These are phyloP conservation scores for Plasmodium fragile DNA, from an alignment of 169 alveolate species.

Conservation along the genomic window DNA sequence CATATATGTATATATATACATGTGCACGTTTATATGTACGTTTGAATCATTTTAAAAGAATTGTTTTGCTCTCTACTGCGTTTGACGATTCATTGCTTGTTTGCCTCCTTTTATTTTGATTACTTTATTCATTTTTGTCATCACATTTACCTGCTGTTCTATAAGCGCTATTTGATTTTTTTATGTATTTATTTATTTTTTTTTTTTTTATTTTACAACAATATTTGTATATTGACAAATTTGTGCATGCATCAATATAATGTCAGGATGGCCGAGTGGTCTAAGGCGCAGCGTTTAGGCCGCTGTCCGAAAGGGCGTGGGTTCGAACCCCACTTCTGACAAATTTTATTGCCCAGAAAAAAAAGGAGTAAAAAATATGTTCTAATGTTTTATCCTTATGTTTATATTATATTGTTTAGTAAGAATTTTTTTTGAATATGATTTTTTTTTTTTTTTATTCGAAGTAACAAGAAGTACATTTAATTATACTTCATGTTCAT, in stretches of 20 bases:
- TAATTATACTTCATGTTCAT: background rate
- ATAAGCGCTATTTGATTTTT: background rate
- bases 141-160: background rate
- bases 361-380: background rate
- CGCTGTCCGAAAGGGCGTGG: conserved; percentile 99
- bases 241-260: background rate
- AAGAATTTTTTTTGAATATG: background rate
- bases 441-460: conserved; percentile 7
- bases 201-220: background rate
- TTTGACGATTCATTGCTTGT: background rate
- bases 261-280: conserved; percentile 98
- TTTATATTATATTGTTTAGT: background rate
- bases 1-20: conserved; percentile 11
- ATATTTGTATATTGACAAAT: background rate
- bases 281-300: conserved; percentile 99
- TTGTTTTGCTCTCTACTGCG: background rate
- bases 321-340: conserved; percentile 98
- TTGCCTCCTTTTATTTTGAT: background rate
- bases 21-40: background rate
- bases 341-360: background rate
- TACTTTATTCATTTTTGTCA: background rate
- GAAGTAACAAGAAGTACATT: background rate
- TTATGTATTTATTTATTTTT: background rate
- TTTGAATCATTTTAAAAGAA: background rate
- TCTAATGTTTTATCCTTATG: background rate